Base-by-base conservation (phyloP, 176 grass and related monocot species). In the Phoenix dactylifera region DNA sequence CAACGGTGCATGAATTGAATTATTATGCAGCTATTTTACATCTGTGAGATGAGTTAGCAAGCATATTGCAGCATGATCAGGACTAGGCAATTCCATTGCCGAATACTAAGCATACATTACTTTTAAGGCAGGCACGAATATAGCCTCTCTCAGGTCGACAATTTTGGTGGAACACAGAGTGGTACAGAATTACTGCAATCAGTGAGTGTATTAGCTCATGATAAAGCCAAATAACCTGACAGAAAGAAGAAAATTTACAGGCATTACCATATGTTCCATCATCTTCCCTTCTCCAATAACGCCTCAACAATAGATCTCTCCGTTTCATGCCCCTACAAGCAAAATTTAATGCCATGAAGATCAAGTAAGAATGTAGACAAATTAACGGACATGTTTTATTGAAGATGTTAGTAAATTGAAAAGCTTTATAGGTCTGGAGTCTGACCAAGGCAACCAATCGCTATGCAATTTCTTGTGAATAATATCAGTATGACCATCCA, bases 221-320 rank as follows among this genome's bases (percentile, higher is more conserved):
- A 44, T 44, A 44, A 44, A 44, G 35, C 35, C 35, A 44, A 44
- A 44, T 12, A 14, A 14, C 35, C 35, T 14, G 10, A 44, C 35
- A 44, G 35, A 44, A 44, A 3, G 35, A 14, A 44, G 10, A 44
- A 44, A 44, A 44, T 12, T 44, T 44, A 14, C 35, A 14, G 35
- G 35, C 35, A 44, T 35, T 63, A 98, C 93, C 93, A 20, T 98
- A 98, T 77, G 84, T 83, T 80, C 93, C 93, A 78, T 92, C 93
- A 73, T 92, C 93, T 83, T 98, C 93, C 79, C 88, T 82, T 69
- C 93, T 88, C 93, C 93, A 98, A 58, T 92, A 98, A 50, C 93
- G 79, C 32, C 81, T 75, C 58, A 98, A 81, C 73, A 92, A 81
- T 64, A 98, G 77, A 80, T 98, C 93, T 77, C 93, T 92, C 69